Evolutionary conservation across 2,329 filamentous ascomycete species (phyloP).

Genomic region (Sclerotinia subarctica): DNA sequence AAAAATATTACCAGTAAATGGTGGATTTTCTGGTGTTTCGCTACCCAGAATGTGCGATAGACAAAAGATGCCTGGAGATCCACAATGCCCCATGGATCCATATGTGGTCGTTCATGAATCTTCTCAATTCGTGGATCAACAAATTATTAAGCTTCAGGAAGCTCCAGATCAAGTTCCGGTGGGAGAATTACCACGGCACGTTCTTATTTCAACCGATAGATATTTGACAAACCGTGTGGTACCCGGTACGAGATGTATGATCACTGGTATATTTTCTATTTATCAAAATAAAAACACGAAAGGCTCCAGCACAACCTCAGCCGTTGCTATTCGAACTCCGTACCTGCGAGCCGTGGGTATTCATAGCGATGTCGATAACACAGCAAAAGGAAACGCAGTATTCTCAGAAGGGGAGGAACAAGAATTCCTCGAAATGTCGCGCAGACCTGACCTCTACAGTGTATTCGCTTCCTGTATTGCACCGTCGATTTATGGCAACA

Average conservation of each 20-base stretch:
- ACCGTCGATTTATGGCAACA: conserved; percentile 94
- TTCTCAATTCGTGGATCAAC: conserved; percentile 93
- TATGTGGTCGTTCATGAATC: conserved; percentile 96
- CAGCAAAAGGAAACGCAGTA: conserved; percentile 75
- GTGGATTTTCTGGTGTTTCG: conserved; percentile 83
- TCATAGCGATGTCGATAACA: conserved; percentile 84
- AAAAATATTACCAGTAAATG: conserved; percentile 67
- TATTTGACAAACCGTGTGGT: conserved; percentile 95
- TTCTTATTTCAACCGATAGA: conserved; percentile 92
- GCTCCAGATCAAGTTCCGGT: conserved; percentile 97
- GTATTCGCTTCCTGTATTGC: conserved; percentile 90
- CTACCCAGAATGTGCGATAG: conserved; percentile 77
- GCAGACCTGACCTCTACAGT: conserved; percentile 87
- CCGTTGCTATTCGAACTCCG: conserved; percentile 91
- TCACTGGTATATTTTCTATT: conserved; percentile 97
- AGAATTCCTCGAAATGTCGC: conserved; percentile 87
- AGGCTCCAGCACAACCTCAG: conserved; percentile 67
- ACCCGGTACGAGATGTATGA: conserved; percentile 86
- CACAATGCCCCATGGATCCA: conserved; percentile 86
- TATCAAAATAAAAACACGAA: conserved; percentile 90
- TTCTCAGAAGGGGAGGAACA: conserved; percentile 97
- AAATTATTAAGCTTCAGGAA: conserved; percentile 96
- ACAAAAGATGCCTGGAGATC: conserved; percentile 61
- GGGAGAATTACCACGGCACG: conserved; percentile 90
- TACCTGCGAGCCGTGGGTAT: conserved; percentile 93